phyloP scores from a whole-genome alignment of 1,284 basidiomycete genomes.

The Ceratobasidium sp. region DNA sequence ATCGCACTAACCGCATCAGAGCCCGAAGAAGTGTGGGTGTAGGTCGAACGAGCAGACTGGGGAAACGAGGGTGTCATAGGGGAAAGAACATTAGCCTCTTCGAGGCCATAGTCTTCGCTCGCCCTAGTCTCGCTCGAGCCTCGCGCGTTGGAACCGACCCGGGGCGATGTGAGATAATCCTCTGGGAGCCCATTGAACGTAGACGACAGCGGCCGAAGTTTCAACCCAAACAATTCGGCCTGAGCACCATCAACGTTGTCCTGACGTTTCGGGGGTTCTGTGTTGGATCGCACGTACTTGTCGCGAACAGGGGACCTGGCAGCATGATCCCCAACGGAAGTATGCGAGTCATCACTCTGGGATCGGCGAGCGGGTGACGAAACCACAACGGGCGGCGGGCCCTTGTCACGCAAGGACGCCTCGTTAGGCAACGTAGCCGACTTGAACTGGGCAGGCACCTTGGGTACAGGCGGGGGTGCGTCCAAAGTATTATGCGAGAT shows the following conservation, averaged over 20 bases:
- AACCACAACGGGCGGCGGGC: slow-evolving; percentile 33
- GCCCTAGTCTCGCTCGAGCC: slow-evolving; percentile 15
- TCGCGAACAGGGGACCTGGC: neutral
- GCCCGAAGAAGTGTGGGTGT: slow-evolving; percentile 22
- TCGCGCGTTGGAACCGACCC: neutral
- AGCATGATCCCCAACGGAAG: slow-evolving; percentile 15
- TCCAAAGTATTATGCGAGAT: slow-evolving; percentile 25
- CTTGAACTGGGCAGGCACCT: slow-evolving; percentile 37
- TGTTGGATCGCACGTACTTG: slow-evolving; percentile 10
- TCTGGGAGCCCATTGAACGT: slow-evolving; percentile 27
- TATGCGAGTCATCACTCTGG: slow-evolving; percentile 23
- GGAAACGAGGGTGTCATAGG: slow-evolving; percentile 30
- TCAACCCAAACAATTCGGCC: neutral
- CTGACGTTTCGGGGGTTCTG: slow-evolving; percentile 9
- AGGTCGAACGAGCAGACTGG: slow-evolving; percentile 13
- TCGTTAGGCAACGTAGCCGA: neutral
- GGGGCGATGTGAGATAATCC: slow-evolving; percentile 24
- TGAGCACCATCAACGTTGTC: neutral
- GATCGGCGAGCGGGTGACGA: slow-evolving; percentile 16
- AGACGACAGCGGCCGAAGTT: slow-evolving; percentile 15
- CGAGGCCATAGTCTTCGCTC: slow-evolving; percentile 5
- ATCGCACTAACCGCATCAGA: slow-evolving; percentile 33
- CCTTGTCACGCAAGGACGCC: neutral
- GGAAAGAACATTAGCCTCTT: slow-evolving; percentile 11
- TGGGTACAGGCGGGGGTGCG: slow-evolving; percentile 22